Evolutionary conservation across 2,329 filamentous ascomycete species (phyloP).

Genomic region (Aspergillus sp.): DNA sequence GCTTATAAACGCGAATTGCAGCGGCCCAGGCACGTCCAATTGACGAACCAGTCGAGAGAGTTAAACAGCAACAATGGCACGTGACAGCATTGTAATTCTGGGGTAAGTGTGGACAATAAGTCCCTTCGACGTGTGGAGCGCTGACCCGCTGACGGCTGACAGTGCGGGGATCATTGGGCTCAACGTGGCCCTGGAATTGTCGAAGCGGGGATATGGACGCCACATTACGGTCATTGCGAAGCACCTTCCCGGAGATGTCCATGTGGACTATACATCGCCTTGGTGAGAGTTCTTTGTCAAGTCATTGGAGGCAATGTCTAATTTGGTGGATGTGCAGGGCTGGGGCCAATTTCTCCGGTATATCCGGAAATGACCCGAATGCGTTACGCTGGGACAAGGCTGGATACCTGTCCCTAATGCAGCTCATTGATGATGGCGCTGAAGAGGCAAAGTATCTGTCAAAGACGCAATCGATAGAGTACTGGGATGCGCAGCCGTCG

Average conservation of each 20-base stretch:
- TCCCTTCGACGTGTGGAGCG: too few relatives aligned
- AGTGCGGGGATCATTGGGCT: slow-evolving; percentile 11
- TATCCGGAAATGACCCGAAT: slow-evolving; percentile 43
- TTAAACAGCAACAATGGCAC: background rate
- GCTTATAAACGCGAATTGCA: too few relatives aligned
- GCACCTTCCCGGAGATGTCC: slow-evolving; percentile 42
- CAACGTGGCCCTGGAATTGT: slow-evolving; percentile 10
- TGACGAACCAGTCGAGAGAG: background rate
- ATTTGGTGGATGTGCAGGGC: slow-evolving; percentile 28
- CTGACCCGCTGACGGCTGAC: background rate
- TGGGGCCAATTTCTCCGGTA: slow-evolving; percentile 47
- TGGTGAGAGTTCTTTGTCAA: slow-evolving; percentile 27
- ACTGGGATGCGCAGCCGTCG: slow-evolving; percentile 42
- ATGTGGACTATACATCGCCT: slow-evolving; percentile 42
- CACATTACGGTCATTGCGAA: slow-evolving; percentile 40
- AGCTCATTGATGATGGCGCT: slow-evolving; percentile 36
- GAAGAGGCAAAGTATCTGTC: slow-evolving; percentile 35
- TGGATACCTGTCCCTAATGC: slow-evolving; percentile 32
- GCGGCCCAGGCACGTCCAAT: too few relatives aligned
- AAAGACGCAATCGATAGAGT: slow-evolving; percentile 40
- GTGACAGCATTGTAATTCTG: slow-evolving; percentile 2
- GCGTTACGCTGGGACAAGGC: slow-evolving; percentile 44
- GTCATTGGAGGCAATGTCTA: background rate
- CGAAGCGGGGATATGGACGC: slow-evolving; percentile 6
- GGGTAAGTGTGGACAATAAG: background rate